Conservation (phyloP, 768 basidiomycete genomes). For the Rhizopogon sp. region DNA sequence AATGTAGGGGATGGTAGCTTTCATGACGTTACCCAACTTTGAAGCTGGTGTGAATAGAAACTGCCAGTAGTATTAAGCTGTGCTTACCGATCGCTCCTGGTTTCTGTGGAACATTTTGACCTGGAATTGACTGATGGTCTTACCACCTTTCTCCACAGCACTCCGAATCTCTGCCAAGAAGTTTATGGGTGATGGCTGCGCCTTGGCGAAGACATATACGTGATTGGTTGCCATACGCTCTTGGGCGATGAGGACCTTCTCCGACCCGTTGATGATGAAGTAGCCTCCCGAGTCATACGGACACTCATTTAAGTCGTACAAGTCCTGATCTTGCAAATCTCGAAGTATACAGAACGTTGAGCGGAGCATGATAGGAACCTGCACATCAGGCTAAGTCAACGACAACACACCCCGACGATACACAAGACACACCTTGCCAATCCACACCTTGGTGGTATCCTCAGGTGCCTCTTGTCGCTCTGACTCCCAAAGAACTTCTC, state of each 20-base stretch:
- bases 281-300: slow-evolving; percentile 99
- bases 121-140: slow-evolving; percentile 96
- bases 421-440: slow-evolving; percentile 70
- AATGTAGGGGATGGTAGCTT: slow-evolving; percentile 96
- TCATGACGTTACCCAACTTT: slow-evolving; percentile 88
- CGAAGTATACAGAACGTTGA: slow-evolving; percentile 93
- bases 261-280: slow-evolving; percentile 99
- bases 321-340: slow-evolving; percentile 69
- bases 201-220: slow-evolving; percentile 98
- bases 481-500: slow-evolving; percentile 73
- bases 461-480: slow-evolving; percentile 61
- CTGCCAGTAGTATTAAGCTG: not conserved
- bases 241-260: slow-evolving; percentile 99
- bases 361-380: slow-evolving; percentile 98
- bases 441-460: slow-evolving; percentile 84
- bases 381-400: slow-evolving; percentile 8
- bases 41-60: slow-evolving; percentile 10
- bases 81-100: slow-evolving; percentile 80
- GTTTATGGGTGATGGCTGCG: slow-evolving; percentile 91
- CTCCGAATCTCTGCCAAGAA: slow-evolving; percentile 97
- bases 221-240: slow-evolving; percentile 99
- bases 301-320: slow-evolving; percentile 94
- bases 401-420: slow-evolving; percentile 2
- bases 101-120: slow-evolving; percentile 94
- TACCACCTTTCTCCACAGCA: slow-evolving; percentile 96